Percentiles rank a stretch among this genome's conserved stretches.
Evolutionary conservation across 345 rosid genomes (phyloP).

Genomic region (Eucalyptus microcorys): DNA sequence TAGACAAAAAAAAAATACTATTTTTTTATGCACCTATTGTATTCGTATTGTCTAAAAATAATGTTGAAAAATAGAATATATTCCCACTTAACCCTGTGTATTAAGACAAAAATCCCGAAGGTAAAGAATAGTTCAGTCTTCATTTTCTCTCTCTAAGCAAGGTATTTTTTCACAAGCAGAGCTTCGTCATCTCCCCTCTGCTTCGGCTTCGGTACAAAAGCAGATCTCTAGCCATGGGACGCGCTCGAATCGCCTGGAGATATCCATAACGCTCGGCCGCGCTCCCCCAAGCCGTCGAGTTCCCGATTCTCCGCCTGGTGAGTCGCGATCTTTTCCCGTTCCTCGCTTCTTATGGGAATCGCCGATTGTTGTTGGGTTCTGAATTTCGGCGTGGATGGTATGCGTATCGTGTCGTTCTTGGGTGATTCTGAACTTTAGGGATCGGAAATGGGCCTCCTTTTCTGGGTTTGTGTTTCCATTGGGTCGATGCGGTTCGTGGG

Average conservation of each 20-base stretch:
- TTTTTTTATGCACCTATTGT: neutral
- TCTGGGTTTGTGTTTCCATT: neutral
- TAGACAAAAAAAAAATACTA: neutral
- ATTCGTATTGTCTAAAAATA: neutral
- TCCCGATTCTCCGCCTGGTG: neutral
- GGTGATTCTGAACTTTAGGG: neutral
- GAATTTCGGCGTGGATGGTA: neutral
- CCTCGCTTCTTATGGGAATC: neutral
- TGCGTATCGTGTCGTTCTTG: neutral
- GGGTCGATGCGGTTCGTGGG: neutral
- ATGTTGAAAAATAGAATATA: neutral
- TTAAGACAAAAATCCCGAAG: neutral
- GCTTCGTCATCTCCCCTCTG: neutral
- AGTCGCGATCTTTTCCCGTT: neutral
- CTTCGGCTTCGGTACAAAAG: neutral
- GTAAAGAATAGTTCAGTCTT: neutral
- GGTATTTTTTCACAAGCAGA: neutral
- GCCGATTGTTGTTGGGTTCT: neutral
- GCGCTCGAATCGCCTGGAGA: neutral
- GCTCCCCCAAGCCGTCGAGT: neutral
- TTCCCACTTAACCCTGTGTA: neutral
- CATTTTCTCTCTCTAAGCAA: neutral
- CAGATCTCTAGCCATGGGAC: neutral
- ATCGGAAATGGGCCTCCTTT: neutral
- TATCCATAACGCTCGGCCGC: neutral